Conservation (phyloP, 2,329 filamentous ascomycete genomes). For the Leptographium wingfieldii region DNA sequence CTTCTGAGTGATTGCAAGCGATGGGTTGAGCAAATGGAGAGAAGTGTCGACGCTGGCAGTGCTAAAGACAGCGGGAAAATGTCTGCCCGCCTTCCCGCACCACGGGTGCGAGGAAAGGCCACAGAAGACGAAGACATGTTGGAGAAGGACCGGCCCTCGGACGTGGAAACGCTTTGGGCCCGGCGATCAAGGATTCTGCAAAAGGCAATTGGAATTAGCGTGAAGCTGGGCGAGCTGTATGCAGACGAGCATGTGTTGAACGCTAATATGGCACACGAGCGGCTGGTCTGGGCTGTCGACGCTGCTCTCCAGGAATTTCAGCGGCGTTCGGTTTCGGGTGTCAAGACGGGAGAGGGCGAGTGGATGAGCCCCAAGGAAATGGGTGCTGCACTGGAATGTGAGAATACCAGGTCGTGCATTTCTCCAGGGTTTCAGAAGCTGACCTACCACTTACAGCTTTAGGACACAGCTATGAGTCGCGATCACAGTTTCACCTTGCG, state of each 20-base stretch:
- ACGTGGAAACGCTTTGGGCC: constrained; percentile 37
- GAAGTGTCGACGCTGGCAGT: constrained; percentile 33
- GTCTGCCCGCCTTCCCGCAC: constrained; percentile 3
- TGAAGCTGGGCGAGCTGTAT: constrained; percentile 80
- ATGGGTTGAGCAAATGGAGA: constrained; percentile 45
- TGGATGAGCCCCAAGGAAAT: constrained; percentile 62
- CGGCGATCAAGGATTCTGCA: constrained; percentile 56
- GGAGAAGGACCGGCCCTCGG: constrained; percentile 4
- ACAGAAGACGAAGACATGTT: not conserved
- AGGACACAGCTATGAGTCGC: constrained; percentile 61
- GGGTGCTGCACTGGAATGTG: constrained; percentile 61
- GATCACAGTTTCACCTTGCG: constrained; percentile 66
- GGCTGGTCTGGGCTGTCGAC: constrained; percentile 70
- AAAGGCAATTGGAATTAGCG: constrained; percentile 61
- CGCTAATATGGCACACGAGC: constrained; percentile 59
- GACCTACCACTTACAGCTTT: constrained; percentile 38
- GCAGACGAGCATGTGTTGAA: constrained; percentile 63
- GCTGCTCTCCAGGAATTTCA: constrained; percentile 63
- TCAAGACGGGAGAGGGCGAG: constrained; percentile 55
- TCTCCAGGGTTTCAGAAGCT: constrained; percentile 15
- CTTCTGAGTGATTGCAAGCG: constrained; percentile 55
- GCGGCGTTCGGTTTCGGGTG: constrained; percentile 51
- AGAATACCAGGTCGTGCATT: constrained; percentile 3
- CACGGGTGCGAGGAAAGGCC: not conserved
- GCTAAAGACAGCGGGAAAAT: constrained; percentile 12